Evolutionary conservation across 345 rosid species (phyloP).

Genomic region (Eucalyptus lansdowneana): DNA sequence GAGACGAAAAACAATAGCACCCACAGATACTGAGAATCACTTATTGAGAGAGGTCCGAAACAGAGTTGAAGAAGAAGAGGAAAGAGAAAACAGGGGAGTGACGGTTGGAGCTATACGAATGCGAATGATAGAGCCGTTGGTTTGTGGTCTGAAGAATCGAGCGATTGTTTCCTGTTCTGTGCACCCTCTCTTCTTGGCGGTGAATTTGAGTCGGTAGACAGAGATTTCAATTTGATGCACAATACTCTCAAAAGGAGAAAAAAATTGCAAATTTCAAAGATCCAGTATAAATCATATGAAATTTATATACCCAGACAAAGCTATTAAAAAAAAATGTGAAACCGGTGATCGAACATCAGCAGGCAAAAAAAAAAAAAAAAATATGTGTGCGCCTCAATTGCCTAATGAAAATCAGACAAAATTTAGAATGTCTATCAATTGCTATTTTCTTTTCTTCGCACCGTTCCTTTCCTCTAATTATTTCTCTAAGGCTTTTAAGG

Average conservation of each 20-base stretch:
- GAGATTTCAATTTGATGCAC: neutral
- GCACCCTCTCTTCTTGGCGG: neutral
- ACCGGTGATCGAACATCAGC: neutral
- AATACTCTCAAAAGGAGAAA: neutral
- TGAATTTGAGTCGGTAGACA: too few species aligned
- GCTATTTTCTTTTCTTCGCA: neutral
- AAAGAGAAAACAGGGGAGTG: neutral
- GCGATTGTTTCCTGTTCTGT: neutral
- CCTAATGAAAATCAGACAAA: too few species aligned
- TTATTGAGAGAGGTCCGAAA: neutral
- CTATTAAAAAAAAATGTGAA: neutral
- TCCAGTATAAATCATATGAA: neutral
- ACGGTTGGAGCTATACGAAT: neutral
- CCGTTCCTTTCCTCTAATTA: neutral
- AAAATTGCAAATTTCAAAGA: too few species aligned
- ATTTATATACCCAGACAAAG: too few species aligned
- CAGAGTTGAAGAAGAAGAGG: neutral
- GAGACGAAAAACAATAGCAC: neutral
- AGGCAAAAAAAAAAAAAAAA: neutral
- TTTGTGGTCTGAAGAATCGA: neutral
- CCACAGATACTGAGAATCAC: neutral
- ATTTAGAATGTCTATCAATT: neutral
- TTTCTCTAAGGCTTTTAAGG: neutral
- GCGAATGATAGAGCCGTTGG: neutral
- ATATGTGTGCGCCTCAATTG: neutral